Percentiles rank a stretch among this genome's conserved stretches.
Evolutionary conservation across 1,139 yeast genomes (phyloP).

Genomic region (Pneumocystis murina): DNA sequence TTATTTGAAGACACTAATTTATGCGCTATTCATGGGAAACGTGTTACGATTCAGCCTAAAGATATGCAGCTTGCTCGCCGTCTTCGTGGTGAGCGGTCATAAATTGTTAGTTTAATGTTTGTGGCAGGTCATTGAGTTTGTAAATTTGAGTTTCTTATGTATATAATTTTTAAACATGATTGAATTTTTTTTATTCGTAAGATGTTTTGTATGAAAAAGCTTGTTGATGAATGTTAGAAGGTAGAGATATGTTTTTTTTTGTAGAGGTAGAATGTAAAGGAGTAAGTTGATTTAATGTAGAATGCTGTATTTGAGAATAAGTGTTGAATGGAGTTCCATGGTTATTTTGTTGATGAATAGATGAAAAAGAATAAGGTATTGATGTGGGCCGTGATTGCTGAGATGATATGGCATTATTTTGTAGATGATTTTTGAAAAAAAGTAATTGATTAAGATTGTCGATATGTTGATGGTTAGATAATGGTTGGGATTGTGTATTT

Average conservation of each 20-base stretch:
- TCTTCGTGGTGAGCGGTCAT: slow-evolving; percentile 65
- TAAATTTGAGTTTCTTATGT: neutral
- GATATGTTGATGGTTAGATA: neutral
- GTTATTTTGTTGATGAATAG: too few relatives aligned
- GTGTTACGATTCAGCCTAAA: slow-evolving; percentile 98
- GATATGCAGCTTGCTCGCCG: slow-evolving; percentile 98
- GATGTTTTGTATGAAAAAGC: neutral
- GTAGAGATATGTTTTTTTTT: neutral
- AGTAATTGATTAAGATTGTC: too few relatives aligned
- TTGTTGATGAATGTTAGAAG: neutral
- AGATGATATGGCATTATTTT: neutral
- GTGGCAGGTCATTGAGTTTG: neutral
- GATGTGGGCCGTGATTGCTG: neutral
- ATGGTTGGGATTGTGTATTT: neutral
- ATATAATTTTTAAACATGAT: neutral
- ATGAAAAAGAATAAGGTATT: neutral
- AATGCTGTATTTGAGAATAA: neutral
- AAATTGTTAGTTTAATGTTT: slow-evolving; percentile 1
- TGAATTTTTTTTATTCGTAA: neutral
- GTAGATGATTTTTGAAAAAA: too few relatives aligned
- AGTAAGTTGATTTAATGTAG: neutral
- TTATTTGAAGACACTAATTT: slow-evolving; percentile 86
- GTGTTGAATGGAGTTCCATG: neutral
- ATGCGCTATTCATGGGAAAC: slow-evolving; percentile 98
- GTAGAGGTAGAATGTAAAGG: neutral